phyloP scores from a whole-genome alignment of 78 protist genomes.

The Dictyostelium discoideum region DNA sequence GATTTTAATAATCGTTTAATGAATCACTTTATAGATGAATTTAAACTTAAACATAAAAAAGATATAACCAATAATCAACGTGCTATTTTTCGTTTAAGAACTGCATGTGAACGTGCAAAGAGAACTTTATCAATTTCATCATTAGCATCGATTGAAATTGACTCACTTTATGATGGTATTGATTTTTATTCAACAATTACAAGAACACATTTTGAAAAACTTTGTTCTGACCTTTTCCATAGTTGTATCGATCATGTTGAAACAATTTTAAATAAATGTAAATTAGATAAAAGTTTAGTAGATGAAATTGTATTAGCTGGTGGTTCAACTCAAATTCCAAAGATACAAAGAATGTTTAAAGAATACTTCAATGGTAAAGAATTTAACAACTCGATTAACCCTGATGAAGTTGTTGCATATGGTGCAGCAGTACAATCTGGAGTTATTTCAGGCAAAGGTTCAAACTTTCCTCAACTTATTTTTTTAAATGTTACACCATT shows the following conservation, averaged over 20 bases:
- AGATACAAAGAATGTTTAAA: constrained; percentile 90
- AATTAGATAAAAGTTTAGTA: constrained; percentile 86
- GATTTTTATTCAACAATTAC: constrained; percentile 92
- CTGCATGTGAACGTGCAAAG: constrained; percentile 96
- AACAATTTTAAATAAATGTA: constrained; percentile 88
- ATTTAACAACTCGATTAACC: constrained; percentile 91
- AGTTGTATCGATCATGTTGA: constrained; percentile 87
- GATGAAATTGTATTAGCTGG: constrained; percentile 96
- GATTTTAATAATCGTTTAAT: constrained; percentile 97
- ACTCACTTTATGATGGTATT: constrained; percentile 92
- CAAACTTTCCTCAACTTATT: constrained; percentile 92
- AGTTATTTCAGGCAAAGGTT: constrained; percentile 86
- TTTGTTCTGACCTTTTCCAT: constrained; percentile 89
- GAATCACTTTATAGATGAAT: constrained; percentile 85
- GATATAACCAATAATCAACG: constrained; percentile 85
- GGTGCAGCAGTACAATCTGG: constrained; percentile 95
- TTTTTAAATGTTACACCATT: constrained; percentile 99
- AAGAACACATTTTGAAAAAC: constrained; percentile 95
- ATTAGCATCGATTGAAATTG: constrained; percentile 92
- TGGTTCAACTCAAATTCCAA: constrained; percentile 97
- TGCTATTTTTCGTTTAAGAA: constrained; percentile 92
- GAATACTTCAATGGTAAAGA: constrained; percentile 95
- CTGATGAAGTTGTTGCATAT: constrained; percentile 95
- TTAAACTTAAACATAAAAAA: constrained; percentile 76
- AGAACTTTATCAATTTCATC: constrained; percentile 90